phyloP scores from a whole-genome alignment of 129 eudicot species.

The Lonicera japonica region DNA sequence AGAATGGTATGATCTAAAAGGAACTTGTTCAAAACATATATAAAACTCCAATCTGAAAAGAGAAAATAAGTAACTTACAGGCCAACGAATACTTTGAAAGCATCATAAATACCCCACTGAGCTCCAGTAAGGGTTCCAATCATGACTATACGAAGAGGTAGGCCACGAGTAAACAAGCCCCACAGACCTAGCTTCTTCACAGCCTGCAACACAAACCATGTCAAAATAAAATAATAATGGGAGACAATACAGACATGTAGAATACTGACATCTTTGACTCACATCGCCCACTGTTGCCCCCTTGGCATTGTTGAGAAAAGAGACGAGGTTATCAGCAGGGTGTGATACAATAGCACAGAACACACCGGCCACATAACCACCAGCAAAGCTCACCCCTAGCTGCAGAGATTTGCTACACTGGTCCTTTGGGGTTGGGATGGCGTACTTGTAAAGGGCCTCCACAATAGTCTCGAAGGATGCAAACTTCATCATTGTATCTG shows the following conservation, averaged over 20 bases:
- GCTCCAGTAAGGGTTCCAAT: slow-evolving; percentile 93
- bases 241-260: not conserved
- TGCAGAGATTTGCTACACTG: slow-evolving; percentile 63
- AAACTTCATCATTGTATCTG: slow-evolving; percentile 95
- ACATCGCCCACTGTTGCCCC: slow-evolving; percentile 80
- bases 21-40: not conserved
- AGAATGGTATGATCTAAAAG: not conserved
- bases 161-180: slow-evolving; percentile 82
- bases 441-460: slow-evolving; percentile 61
- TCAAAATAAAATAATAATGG: not conserved
- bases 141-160: slow-evolving; percentile 87
- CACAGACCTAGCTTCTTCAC: slow-evolving; percentile 66
- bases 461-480: slow-evolving; percentile 75
- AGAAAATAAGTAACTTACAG: slow-evolving; percentile 41
- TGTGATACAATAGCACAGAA: slow-evolving; percentile 87
- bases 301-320: slow-evolving; percentile 82
- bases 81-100: slow-evolving; percentile 85
- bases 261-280: slow-evolving; percentile 10
- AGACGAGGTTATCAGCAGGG: slow-evolving; percentile 87
- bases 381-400: slow-evolving; percentile 89
- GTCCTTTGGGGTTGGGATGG: slow-evolving; percentile 69
- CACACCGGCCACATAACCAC: slow-evolving; percentile 86
- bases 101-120: slow-evolving; percentile 93
- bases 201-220: slow-evolving; percentile 43
- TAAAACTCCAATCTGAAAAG: not conserved